Evolutionary conservation across 805 yeast genomes (phyloP).

Genomic region (Metschnikowia continentalis): DNA sequence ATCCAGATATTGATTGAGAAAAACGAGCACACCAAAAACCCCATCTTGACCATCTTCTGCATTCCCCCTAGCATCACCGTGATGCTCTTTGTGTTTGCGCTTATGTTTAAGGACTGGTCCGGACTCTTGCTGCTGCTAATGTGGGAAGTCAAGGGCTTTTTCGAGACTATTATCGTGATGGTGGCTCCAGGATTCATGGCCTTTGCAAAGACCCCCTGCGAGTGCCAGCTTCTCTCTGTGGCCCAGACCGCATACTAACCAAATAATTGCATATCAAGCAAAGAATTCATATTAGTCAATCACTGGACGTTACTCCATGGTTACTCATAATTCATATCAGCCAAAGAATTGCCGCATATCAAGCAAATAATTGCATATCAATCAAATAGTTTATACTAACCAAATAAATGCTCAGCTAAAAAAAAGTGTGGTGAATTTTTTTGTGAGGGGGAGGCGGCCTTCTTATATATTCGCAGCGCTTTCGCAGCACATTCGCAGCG

Average conservation of each 20-base stretch:
- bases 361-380: too few species aligned
- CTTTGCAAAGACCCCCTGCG: slow-evolving; percentile 84
- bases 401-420: too few species aligned
- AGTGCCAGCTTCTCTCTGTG: slow-evolving; percentile 73
- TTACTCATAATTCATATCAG: too few species aligned
- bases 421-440: too few species aligned
- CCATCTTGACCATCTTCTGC: slow-evolving; percentile 78
- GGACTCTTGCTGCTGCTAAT: slow-evolving; percentile 50
- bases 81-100: slow-evolving; percentile 57
- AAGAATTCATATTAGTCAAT: too few species aligned
- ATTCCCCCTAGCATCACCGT: slow-evolving; percentile 81
- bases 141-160: slow-evolving; percentile 61
- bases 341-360: too few species aligned
- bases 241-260: slow-evolving; percentile 42
- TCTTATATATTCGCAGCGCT: too few species aligned
- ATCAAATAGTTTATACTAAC: too few species aligned
- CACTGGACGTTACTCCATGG: too few species aligned
- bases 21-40: slow-evolving; percentile 59
- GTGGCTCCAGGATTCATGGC: slow-evolving; percentile 83
- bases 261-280: too few species aligned
- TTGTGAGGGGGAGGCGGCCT: too few species aligned
- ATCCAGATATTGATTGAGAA: slow-evolving; percentile 64
- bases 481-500: accelerated
- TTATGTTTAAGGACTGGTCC: slow-evolving; percentile 62
- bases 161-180: slow-evolving; percentile 53